Evolutionary conservation across 306 rosid species (phyloP), one percentile per base, ranked within the genome.

Genomic region (Begonia loranthoides): DNA sequence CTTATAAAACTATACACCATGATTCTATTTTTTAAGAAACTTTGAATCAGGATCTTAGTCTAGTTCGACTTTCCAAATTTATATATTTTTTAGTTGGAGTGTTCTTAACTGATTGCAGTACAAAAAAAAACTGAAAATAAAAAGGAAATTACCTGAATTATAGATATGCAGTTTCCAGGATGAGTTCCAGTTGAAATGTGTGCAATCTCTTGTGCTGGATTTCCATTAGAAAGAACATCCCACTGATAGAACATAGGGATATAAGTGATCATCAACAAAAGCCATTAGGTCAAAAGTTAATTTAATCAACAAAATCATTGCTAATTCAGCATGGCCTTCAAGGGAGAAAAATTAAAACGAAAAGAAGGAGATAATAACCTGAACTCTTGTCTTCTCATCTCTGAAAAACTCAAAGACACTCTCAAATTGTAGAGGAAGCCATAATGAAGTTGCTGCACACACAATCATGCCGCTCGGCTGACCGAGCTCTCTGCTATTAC

Each of bases 161-260:
- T 45, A n/a, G 93, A 71, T 14, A 70, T 62, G 16, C 36, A 63
- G 45, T 79, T 79, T 34, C 74, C 76, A 5, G 66, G 78, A 67
- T 77, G 52, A 61, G 34, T 38, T 65, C 87, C 89, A 8, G 43
- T 71, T 51, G 70, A 50, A 58, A 89, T 70, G 50, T 56, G 80
- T 2, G 62, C 80, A 62, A 84, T 48, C 61, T 67, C 71, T 4
- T 60, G 54, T 13, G 59, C 68, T 10, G 67, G 51, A 57, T 58
- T 52, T 54, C 68, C 79, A 56, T 24, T 8, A 12, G 62, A 57
- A 15, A 84, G 74, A 55, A 75, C 65, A 62, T 89, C 94, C 94
- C 96, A 83, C 93, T 87, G 62, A 28, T 34, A 55, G 3, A 62
- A 15, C 64, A 47, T 5, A 51, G 36, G 36, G 36, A 28, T 28